Conservation (phyloP, 495 filamentous ascomycete genomes). For the Talaromyces borbonicus region DNA sequence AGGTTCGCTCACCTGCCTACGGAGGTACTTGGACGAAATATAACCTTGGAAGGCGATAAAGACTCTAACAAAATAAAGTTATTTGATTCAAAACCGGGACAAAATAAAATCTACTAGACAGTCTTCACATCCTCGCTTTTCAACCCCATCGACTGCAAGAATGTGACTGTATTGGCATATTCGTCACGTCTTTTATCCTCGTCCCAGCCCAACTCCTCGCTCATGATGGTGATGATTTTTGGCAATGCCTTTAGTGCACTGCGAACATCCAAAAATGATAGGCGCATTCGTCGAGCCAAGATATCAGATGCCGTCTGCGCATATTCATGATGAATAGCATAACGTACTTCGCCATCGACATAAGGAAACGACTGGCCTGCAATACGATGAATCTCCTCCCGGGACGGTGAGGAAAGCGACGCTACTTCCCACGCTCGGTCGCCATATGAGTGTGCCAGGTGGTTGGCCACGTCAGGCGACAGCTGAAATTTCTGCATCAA, state of each 20-base stretch:
- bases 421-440: conserved; percentile 82
- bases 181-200: conserved; percentile 53
- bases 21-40: too few species aligned
- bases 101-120: too few species aligned
- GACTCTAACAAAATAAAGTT: background rate
- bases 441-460: conserved; percentile 68
- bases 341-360: conserved; percentile 74
- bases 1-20: too few species aligned
- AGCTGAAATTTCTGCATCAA: conserved; percentile 79
- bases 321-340: conserved; percentile 68
- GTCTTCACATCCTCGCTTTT: background rate
- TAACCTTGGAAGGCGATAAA: too few species aligned
- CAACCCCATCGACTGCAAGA: conserved; percentile 66
- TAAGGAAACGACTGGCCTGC: conserved; percentile 70
- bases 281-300: conserved; percentile 59
- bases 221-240: conserved; percentile 72
- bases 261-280: conserved; percentile 78
- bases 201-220: conserved; percentile 64
- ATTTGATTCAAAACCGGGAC: too few species aligned
- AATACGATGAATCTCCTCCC: conserved; percentile 71
- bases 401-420: conserved; percentile 57
- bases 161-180: conserved; percentile 61
- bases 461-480: conserved; percentile 76
- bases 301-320: conserved; percentile 77
- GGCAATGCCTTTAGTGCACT: conserved; percentile 73